Conservation (phyloP, 192 early-diverging fungal genomes). For the Linnemannia exigua region DNA sequence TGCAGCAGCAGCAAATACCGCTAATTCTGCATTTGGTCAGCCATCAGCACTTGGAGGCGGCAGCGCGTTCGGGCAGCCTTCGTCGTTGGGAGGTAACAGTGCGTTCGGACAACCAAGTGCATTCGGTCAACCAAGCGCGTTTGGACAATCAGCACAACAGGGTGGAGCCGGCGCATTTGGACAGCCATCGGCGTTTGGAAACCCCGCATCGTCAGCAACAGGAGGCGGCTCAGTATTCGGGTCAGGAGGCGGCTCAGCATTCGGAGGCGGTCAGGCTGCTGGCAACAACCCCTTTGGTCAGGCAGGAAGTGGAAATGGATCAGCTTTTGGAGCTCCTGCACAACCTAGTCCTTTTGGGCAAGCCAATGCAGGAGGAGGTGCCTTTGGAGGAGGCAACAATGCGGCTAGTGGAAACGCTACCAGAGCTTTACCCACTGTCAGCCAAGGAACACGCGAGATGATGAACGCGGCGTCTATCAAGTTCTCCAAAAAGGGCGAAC, state of each 20-base stretch:
- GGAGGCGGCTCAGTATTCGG: background rate
- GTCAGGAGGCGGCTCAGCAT: background rate
- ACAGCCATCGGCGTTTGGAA: slow-evolving; percentile 14
- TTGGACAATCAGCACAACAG: background rate
- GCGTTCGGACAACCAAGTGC: slow-evolving; percentile 16
- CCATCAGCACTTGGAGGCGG: slow-evolving; percentile 35
- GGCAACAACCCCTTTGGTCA: background rate
- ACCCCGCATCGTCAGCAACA: background rate
- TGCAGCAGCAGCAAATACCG: background rate
- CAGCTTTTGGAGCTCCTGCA: slow-evolving; percentile 5
- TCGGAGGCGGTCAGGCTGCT: slow-evolving; percentile 1
- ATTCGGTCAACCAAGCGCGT: background rate
- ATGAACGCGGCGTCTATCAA: slow-evolving; percentile 25
- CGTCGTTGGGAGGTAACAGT: background rate
- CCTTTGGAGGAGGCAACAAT: background rate
- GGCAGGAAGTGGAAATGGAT: background rate
- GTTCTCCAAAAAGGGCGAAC: slow-evolving; percentile 25
- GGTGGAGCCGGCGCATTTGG: slow-evolving; percentile 6
- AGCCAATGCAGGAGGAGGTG: background rate
- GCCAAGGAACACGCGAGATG: slow-evolving; percentile 31
- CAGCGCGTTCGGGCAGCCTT: slow-evolving; percentile 16
- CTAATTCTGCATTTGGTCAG: slow-evolving; percentile 30
- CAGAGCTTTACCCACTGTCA: slow-evolving; percentile 14
- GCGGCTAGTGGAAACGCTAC: background rate
- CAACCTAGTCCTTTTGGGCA: slow-evolving; percentile 18